phyloP scores from a whole-genome alignment of 805 yeast species.

The Blastobotrys attinorum region DNA sequence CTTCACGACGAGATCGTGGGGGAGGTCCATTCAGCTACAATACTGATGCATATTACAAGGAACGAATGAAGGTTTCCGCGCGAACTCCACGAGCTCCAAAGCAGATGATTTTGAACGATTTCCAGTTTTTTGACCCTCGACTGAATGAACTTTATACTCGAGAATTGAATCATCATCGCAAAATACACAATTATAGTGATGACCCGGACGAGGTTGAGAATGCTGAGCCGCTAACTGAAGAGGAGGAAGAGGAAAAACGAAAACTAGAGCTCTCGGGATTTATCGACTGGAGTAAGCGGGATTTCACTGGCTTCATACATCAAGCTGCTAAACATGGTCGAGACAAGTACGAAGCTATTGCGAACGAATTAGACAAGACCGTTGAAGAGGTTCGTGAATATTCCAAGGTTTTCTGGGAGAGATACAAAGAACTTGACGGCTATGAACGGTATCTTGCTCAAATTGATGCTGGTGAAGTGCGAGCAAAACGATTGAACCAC shows the following conservation, averaged over 20 bases:
- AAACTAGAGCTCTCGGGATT: slow-evolving; percentile 60
- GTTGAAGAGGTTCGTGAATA: slow-evolving; percentile 71
- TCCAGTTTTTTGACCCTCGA: slow-evolving; percentile 75
- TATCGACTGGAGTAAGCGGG: slow-evolving; percentile 75
- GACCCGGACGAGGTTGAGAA: slow-evolving; percentile 49
- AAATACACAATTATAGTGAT: slow-evolving; percentile 46
- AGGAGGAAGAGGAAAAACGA: slow-evolving; percentile 61
- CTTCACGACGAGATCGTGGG: slow-evolving; percentile 50
- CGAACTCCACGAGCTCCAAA: slow-evolving; percentile 76
- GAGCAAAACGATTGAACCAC: slow-evolving; percentile 49
- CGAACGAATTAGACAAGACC: slow-evolving; percentile 70
- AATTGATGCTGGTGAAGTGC: slow-evolving; percentile 85
- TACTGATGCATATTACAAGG: slow-evolving; percentile 78
- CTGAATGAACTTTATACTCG: slow-evolving; percentile 66
- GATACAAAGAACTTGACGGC: slow-evolving; percentile 77
- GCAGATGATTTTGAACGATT: slow-evolving; percentile 73
- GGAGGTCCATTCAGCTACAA: slow-evolving; percentile 52
- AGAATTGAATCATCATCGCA: slow-evolving; percentile 71
- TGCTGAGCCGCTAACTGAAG: slow-evolving; percentile 71
- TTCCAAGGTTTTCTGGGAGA: slow-evolving; percentile 70
- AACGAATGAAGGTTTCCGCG: slow-evolving; percentile 59
- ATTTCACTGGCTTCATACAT: slow-evolving; percentile 73
- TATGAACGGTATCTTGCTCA: slow-evolving; percentile 72
- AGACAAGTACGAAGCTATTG: slow-evolving; percentile 57
- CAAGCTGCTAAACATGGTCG: slow-evolving; percentile 74